phyloP scores from a whole-genome alignment of 371 early-diverging fungal species.

The Saksenaea vasiformis region DNA sequence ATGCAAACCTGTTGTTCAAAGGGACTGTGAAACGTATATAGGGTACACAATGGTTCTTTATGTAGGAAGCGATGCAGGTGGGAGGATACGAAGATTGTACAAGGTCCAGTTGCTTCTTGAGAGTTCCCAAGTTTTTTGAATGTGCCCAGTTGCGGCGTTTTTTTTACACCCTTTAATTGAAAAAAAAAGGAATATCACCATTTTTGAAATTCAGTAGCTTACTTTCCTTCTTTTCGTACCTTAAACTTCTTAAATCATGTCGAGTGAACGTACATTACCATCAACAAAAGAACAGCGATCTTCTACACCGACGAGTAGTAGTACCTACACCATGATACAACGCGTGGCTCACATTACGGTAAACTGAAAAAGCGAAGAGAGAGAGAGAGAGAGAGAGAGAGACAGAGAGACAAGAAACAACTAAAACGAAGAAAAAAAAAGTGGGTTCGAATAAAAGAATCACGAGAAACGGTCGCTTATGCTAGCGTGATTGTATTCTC shows the following conservation, averaged over 20 bases:
- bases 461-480: slow-evolving; percentile 35
- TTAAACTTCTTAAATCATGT: not conserved
- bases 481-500: slow-evolving; percentile 23
- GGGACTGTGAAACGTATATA: too few relatives aligned
- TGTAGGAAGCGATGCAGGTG: too few relatives aligned
- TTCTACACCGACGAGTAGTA: not conserved
- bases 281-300: not conserved
- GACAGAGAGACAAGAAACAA: not conserved
- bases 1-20: too few relatives aligned
- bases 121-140: too few relatives aligned
- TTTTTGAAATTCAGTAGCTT: not conserved
- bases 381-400: not conserved
- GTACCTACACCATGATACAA: not conserved
- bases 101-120: too few relatives aligned
- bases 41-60: too few relatives aligned
- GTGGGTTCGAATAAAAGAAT: slow-evolving; percentile 30
- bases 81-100: too few relatives aligned
- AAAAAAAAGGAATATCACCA: not conserved
- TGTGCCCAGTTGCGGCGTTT: too few relatives aligned
- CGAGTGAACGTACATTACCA: not conserved
- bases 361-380: not conserved
- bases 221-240: not conserved
- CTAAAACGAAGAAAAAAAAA: not conserved
- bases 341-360: slow-evolving; percentile 11
- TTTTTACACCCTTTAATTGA: too few relatives aligned